Base-by-base conservation (phyloP, 2,329 filamentous ascomycete genomes). In the Diplodia scrobiculata region DNA sequence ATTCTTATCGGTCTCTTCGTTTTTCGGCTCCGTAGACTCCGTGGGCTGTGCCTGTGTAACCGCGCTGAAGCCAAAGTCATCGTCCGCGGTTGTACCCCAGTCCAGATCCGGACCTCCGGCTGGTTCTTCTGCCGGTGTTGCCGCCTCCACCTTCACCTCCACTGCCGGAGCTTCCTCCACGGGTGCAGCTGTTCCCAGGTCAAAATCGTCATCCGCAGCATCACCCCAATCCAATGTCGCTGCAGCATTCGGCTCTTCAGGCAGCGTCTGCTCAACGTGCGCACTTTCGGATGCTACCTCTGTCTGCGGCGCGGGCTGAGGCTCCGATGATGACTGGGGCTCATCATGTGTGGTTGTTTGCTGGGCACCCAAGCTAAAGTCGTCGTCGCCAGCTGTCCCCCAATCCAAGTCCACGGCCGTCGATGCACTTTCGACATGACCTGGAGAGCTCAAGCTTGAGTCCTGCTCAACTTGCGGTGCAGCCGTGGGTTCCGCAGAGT, bases 141-240 rank as follows among this genome's bases (percentile, higher is more conserved):
- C 48, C 29, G 47, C 9, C 17, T 60, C 53, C 14, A 21, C 21
- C 11, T 36, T 50, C 6, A 21, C n/a, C 6, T 38, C 53, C 10
- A 60, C 41, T 2, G 17, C 21, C 6, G 17, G 25, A 19, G 36
- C 17, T 41, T 55, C 34, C 5, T 48, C 32, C 5, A 2, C 7
- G 11, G 38, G n/a, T 6, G 36, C 45, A 19, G 51, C 13, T 19
- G 63, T 14, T 0, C 41, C 65, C 13, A 67, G 41, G n/a, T 25
- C 17, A 47, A 76, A 75, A 21, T 75, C 74, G 50, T 72, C 70
- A 17, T 72, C 73, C 25, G 71, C 74, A 5, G 70, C 69, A 63
- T 71, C 72, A 55, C 76, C 76, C 76, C 77, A 78, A 55, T 77
- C 75, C 21, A 74, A 14, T n/a, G 55, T 6, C 19, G n/a, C 27